These are phyloP conservation scores for Ophiostoma piceae DNA, from an alignment of 2,329 filamentous ascomycete species.

Conservation along the genomic window DNA sequence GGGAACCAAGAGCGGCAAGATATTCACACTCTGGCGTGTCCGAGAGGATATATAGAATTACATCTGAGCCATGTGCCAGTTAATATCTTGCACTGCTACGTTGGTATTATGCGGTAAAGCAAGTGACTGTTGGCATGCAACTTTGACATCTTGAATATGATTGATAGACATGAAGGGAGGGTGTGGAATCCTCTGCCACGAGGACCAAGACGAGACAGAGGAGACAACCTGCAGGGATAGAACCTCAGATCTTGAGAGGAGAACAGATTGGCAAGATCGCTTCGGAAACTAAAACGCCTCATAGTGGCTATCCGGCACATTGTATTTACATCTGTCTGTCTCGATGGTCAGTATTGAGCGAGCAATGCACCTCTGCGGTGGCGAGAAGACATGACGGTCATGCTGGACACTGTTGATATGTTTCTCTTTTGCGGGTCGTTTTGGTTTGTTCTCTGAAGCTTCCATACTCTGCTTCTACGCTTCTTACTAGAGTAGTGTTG, in stretches of 20 bases:
- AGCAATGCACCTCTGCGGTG: not conserved
- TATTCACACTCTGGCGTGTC: not conserved
- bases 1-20: not conserved
- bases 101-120: not conserved
- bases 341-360: not conserved
- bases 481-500: not conserved
- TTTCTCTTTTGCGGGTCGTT: not conserved
- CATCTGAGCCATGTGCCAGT: not conserved
- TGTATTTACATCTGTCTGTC: not conserved
- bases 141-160: not conserved
- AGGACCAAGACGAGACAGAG: not conserved
- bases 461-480: not conserved
- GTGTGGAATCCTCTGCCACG: not conserved
- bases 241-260: not conserved
- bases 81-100: not conserved
- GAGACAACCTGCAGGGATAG: not conserved
- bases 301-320: not conserved
- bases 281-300: not conserved
- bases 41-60: not conserved
- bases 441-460: constrained; percentile 3
- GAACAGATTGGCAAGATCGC: not conserved
- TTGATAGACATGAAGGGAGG: not conserved
- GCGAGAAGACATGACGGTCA: not conserved
- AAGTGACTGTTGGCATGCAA: not conserved
- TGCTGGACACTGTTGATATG: not conserved